These are phyloP conservation scores for Coniella vitis DNA, from an alignment of 2,329 filamentous ascomycete genomes.

Conservation along the genomic window DNA sequence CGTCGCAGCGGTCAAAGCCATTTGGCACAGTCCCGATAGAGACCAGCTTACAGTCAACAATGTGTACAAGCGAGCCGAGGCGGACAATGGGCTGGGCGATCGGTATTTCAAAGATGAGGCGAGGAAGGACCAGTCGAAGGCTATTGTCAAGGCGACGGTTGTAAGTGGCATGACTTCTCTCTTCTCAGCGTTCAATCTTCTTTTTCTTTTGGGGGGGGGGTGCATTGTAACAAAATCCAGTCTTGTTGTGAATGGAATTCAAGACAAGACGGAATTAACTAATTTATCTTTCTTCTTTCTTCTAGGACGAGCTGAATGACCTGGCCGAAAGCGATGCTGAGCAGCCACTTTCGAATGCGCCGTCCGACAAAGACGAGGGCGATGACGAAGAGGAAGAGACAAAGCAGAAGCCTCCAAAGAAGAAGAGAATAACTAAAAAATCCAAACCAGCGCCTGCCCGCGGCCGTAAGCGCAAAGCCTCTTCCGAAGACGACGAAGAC, in stretches of 20 bases:
- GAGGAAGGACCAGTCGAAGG: conserved; percentile 55
- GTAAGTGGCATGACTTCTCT: conserved; percentile 32
- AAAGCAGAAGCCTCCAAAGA: conserved; percentile 19
- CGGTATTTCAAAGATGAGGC: conserved; percentile 42
- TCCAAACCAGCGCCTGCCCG: conserved; percentile 21
- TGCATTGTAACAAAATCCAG: too few relatives aligned
- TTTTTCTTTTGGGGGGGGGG: too few relatives aligned
- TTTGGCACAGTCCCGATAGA: conserved; percentile 36
- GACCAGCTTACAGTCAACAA: conserved; percentile 49
- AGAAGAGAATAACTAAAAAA: conserved; percentile 21
- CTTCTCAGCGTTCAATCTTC: too few relatives aligned
- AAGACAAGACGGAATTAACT: too few relatives aligned
- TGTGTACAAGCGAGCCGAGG: conserved; percentile 46
- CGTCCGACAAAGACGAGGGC: conserved; percentile 22
- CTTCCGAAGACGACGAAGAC: conserved; percentile 16
- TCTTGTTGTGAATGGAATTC: too few relatives aligned
- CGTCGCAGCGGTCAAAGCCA: conserved; percentile 36
- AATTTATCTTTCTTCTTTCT: not conserved
- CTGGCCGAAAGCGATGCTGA: not conserved
- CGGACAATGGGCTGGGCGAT: conserved; percentile 39
- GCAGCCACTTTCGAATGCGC: conserved; percentile 26
- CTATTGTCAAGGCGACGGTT: conserved; percentile 46
- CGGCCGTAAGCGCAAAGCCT: conserved; percentile 15
- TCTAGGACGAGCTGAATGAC: conserved; percentile 7
- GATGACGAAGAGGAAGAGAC: conserved; percentile 22